Evolutionary conservation across 371 early-diverging fungal species (phyloP).

Genomic region (Nematocida sp.): DNA sequence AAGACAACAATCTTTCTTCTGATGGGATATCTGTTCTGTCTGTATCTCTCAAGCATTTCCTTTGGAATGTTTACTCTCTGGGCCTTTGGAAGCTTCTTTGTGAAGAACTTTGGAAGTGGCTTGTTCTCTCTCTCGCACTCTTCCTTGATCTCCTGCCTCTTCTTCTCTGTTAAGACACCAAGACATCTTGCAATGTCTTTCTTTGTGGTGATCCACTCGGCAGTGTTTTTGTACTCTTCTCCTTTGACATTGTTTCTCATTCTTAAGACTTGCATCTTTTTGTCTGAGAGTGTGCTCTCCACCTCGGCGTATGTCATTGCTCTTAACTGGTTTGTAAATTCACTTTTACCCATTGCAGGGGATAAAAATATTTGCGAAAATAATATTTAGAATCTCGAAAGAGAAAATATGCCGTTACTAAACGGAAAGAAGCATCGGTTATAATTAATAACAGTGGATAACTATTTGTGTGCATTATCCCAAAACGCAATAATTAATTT

Average conservation of each 20-base stretch:
- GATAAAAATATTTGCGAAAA: constrained; percentile 50
- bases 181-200: constrained; percentile 57
- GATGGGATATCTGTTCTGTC: constrained; percentile 19
- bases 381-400: neutral
- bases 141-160: constrained; percentile 41
- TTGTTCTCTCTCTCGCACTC: constrained; percentile 39
- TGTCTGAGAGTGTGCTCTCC: constrained; percentile 48
- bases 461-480: neutral
- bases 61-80: constrained; percentile 42
- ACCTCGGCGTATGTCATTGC: constrained; percentile 24
- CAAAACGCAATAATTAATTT: too few species aligned
- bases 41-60: constrained; percentile 23
- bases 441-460: neutral
- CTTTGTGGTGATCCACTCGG: constrained; percentile 55
- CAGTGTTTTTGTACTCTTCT: constrained; percentile 20
- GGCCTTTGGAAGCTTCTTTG: constrained; percentile 38
- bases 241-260: constrained; percentile 37
- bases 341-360: constrained; percentile 48
- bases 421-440: too few species aligned
- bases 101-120: constrained; percentile 47
- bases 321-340: constrained; percentile 41
- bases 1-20: constrained; percentile 53
- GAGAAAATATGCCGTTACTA: too few species aligned
- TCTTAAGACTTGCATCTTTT: constrained; percentile 41
- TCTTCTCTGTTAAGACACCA: constrained; percentile 36